phyloP scores from a whole-genome alignment of 202 grass and related monocot genomes.

The Setaria italica region DNA sequence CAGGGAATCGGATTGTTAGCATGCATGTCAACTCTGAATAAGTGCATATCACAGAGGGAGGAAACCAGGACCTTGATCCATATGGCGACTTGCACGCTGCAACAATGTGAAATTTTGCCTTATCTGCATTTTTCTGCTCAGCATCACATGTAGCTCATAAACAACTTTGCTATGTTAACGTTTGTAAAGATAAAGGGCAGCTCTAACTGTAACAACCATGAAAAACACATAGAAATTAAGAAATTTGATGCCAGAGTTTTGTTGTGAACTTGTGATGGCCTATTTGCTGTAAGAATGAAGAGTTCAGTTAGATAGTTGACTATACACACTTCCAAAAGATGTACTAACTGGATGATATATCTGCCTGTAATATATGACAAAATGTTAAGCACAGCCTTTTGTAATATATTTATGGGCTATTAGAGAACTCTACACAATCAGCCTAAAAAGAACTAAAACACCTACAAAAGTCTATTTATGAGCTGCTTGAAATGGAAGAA shows the following conservation, averaged over 20 bases:
- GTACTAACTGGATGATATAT: too few relatives aligned
- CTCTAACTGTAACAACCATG: not conserved
- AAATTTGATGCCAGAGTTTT: not conserved
- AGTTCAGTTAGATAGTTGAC: not conserved
- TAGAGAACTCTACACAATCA: not conserved
- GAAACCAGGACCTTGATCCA: slow-evolving; percentile 73
- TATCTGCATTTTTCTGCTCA: slow-evolving; percentile 65
- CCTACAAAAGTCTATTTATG: not conserved
- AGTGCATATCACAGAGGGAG: not conserved
- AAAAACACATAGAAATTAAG: not conserved
- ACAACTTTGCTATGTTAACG: not conserved
- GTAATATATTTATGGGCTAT: not conserved
- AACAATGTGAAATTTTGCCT: slow-evolving; percentile 71
- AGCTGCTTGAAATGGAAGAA: not conserved
- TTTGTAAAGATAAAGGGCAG: not conserved
- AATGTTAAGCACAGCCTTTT: not conserved
- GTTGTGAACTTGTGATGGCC: not conserved
- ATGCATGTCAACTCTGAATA: not conserved
- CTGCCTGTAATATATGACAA: too few relatives aligned
- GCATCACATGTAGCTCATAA: slow-evolving; percentile 9
- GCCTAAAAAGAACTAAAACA: not conserved
- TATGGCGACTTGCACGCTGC: slow-evolving; percentile 82
- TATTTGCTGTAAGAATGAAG: not conserved
- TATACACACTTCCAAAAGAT: too few relatives aligned
- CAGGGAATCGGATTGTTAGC: slow-evolving; percentile 3